A percentile compares a stretch with the other conserved stretches of the same genome.
Conservation (phyloP, 768 basidiomycete genomes). For the Myochromella boudieri region DNA sequence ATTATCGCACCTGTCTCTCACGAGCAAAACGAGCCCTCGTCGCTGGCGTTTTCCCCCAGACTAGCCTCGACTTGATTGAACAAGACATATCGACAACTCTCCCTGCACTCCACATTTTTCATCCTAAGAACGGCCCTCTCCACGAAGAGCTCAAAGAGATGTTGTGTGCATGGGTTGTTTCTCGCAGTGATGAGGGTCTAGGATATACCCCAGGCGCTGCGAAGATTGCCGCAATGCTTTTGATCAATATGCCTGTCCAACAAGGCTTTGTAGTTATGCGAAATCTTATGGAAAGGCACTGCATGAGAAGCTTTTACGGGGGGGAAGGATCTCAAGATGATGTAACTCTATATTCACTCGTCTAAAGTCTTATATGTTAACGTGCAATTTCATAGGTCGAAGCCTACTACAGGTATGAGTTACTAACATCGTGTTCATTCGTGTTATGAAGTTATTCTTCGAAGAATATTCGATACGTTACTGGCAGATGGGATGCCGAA, state of each 20-base stretch:
- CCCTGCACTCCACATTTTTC: conserved; percentile 79
- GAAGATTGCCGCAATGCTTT: conserved; percentile 81
- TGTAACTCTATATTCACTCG: conserved; percentile 47
- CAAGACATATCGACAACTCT: conserved; percentile 74
- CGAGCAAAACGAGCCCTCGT: conserved; percentile 72
- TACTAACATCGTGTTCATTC: conserved; percentile 4
- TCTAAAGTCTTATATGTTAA: conserved; percentile 2
- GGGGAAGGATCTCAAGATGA: conserved; percentile 71
- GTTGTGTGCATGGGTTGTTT: conserved; percentile 85
- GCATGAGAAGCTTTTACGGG: conserved; percentile 82
- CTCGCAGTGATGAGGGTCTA: conserved; percentile 79
- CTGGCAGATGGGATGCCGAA: conserved; percentile 94
- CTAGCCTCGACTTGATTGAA: conserved; percentile 65
- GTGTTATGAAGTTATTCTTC: too few relatives aligned
- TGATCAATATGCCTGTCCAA: conserved; percentile 76
- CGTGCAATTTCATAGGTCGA: conserved; percentile 60
- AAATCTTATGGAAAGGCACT: conserved; percentile 83
- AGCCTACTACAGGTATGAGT: conserved; percentile 79
- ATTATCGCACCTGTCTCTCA: conserved; percentile 67
- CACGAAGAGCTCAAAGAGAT: conserved; percentile 82
- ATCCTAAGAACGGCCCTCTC: conserved; percentile 72
- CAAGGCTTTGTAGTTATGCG: conserved; percentile 82
- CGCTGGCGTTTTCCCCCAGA: conserved; percentile 64
- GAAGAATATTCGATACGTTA: conserved; percentile 88
- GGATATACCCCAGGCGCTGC: conserved; percentile 70